These are phyloP conservation scores for Vaccinium darrowii DNA, from an alignment of 148 eudicot species.

Conservation along the genomic window DNA sequence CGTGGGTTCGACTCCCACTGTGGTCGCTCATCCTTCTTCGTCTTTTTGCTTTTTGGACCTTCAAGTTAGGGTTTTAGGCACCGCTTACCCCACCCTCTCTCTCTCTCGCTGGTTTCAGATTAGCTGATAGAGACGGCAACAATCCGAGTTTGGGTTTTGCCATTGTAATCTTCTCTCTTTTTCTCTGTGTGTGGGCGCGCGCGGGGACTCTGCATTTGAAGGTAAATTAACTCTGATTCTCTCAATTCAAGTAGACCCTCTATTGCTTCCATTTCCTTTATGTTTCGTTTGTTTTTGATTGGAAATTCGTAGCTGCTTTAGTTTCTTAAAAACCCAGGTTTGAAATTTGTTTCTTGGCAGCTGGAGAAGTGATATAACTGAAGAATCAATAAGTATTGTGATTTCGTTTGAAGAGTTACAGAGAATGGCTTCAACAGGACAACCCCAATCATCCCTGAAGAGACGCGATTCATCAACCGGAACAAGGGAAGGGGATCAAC, in stretches of 20 bases:
- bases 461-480: conserved; percentile 44
- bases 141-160: no score
- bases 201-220: not conserved
- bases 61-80: not conserved
- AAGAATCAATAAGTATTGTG: not conserved
- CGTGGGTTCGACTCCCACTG: no score
- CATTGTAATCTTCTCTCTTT: no score
- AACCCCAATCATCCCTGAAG: conserved; percentile 51
- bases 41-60: not conserved
- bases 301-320: not conserved
- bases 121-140: not conserved
- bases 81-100: no score
- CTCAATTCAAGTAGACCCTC: not conserved
- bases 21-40: not conserved
- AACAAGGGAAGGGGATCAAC: conserved; percentile 72
- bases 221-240: not conserved
- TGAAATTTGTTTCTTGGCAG: not conserved
- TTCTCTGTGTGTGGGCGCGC: no score
- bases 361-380: not conserved
- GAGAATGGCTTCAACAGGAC: conserved; percentile 65
- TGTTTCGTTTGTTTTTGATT: no score
- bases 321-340: not conserved
- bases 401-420: not conserved
- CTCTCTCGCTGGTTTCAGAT: no score
- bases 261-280: not conserved